Evolutionary conservation across 2,329 filamentous ascomycete genomes (phyloP).

Genomic region (Penicillium sp.): DNA sequence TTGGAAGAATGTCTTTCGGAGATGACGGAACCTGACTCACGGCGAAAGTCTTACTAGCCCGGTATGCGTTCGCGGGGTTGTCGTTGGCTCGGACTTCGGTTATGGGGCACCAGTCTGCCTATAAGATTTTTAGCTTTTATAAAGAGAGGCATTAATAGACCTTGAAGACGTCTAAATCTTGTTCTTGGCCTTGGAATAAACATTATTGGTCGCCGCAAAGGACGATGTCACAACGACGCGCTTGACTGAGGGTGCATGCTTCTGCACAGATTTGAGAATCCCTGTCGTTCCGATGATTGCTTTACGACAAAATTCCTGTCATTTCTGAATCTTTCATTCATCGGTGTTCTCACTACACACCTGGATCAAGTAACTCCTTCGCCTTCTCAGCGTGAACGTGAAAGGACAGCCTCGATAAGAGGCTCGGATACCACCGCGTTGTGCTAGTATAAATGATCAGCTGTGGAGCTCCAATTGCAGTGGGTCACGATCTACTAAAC

Average conservation of each 20-base stretch:
- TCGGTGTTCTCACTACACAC: too few relatives aligned
- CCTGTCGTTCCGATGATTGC: too few relatives aligned
- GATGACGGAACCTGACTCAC: neutral
- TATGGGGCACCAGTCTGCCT: constrained; percentile 41
- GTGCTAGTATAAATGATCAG: neutral
- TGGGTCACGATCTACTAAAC: neutral
- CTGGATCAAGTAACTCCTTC: constrained; percentile 44
- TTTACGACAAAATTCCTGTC: constrained; percentile 52
- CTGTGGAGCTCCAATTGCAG: neutral
- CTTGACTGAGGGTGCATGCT: too few relatives aligned
- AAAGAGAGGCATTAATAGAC: too few relatives aligned
- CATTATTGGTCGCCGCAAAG: too few relatives aligned
- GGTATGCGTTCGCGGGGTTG: constrained; percentile 33
- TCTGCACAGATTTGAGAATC: too few relatives aligned
- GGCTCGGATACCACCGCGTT: constrained; percentile 57
- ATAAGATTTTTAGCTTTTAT: constrained; percentile 4
- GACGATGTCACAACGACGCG: too few relatives aligned
- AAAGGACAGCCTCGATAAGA: constrained; percentile 69
- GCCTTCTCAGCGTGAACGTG: constrained; percentile 59
- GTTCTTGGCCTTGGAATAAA: constrained; percentile 16
- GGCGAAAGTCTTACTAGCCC: constrained; percentile 50
- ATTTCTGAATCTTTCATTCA: too few relatives aligned
- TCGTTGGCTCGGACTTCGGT: constrained; percentile 32
- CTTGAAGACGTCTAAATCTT: too few relatives aligned
- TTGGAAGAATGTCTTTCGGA: neutral